phyloP scores from a whole-genome alignment of 257 asterid species.

The Avicennia marina region DNA sequence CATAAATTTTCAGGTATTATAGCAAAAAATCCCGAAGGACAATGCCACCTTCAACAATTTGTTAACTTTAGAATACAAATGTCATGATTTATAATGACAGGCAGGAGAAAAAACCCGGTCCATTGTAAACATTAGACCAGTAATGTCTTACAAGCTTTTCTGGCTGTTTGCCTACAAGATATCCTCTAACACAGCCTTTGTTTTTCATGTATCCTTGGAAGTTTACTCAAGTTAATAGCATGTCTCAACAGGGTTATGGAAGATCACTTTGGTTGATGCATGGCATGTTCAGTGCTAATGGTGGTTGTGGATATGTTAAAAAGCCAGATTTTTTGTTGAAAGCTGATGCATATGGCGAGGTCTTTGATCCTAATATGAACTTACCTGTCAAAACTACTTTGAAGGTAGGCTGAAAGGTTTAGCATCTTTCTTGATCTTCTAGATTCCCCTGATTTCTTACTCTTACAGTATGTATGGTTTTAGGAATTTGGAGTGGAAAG shows the following conservation, averaged over 20 bases:
- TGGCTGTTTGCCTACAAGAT: background rate
- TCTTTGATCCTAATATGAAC: conserved; percentile 55
- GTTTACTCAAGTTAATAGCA: background rate
- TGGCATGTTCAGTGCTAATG: conserved; percentile 89
- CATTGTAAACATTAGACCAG: background rate
- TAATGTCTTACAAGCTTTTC: background rate
- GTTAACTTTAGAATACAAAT: background rate
- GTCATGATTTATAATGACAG: too few species aligned
- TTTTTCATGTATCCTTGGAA: conserved; percentile 5
- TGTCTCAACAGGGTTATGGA: conserved; percentile 71
- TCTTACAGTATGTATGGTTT: too few species aligned
- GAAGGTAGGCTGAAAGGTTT: conserved; percentile 43
- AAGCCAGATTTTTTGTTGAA: conserved; percentile 68
- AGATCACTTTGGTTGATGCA: conserved; percentile 95
- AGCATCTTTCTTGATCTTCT: background rate
- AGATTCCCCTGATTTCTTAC: background rate
- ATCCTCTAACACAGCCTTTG: background rate
- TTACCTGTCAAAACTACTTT: conserved; percentile 61
- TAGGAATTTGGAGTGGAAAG: too few species aligned
- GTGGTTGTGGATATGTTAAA: conserved; percentile 88
- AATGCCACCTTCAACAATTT: background rate
- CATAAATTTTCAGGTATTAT: background rate
- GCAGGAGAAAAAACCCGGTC: background rate
- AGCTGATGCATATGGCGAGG: conserved; percentile 41
- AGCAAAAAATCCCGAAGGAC: background rate